Evolutionary conservation across 2,329 filamentous ascomycete species (phyloP), one percentile per base, ranked within the genome.

Genomic region (Cryphonectria radicalis): DNA sequence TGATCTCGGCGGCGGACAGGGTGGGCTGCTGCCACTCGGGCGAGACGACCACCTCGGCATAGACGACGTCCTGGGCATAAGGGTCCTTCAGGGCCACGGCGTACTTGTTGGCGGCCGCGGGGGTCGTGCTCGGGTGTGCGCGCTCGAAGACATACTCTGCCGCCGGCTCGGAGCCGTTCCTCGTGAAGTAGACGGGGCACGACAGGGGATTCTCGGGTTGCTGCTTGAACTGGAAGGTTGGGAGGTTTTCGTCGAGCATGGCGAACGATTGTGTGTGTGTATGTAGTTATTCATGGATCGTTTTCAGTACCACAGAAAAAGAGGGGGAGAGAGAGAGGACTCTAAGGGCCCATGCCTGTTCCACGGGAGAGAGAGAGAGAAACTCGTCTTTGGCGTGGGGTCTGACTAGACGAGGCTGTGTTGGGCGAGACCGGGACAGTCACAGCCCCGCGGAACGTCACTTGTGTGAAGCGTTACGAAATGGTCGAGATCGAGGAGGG

Each of bases 211-310:
- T 86, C 70, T 88, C 85, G 70, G 86, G 81, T 46, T 84, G 84
- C 28, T 83, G 81, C 74, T 84, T 85, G 79, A 87, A 86, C 76
- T 83, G 86, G 78, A 89, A 91, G 62, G 87, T 94, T 70, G 95
- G 95, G n/a, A 98, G 89, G 81, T 95, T 97, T 80, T 97, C 93
- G 90, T 97, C 94, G 77, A 97, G 88, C 94, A 97, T 97, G 71
- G 74, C 80, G 76, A 71, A 13, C 7, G n/a, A 32, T 32, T 32
- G 32, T 32, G 32, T 32, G 32, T 32, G 32, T 32, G 22, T 17
- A 55, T 43, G 32, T 37, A 55, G 67, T 17, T 42, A 32, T 32
- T 46, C 62, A 46, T n/a, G 50, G 22, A 5, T 53, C 10, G 46
- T 68, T 28, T 40, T 40, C 7, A 37, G n/a, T n/a, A 13, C 37